Base-by-base conservation (phyloP, 805 yeast genomes). In the Metschnikowia colocasiae region DNA sequence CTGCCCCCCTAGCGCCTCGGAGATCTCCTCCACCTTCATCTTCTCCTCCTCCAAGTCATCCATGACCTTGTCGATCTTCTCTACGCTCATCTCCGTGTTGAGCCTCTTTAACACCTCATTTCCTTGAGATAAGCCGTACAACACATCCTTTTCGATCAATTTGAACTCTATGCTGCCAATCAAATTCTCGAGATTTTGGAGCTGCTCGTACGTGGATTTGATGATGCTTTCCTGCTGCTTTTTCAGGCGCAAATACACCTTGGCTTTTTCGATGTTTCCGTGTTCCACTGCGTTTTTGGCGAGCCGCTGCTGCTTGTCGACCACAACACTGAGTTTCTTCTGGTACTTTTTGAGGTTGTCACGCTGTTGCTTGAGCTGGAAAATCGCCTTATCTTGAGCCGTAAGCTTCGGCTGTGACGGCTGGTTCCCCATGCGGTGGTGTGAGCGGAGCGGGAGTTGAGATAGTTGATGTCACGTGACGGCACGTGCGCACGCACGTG, bases 151-250 rank as follows among this genome's bases (percentile, higher is more conserved):
- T 61, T 94, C 98, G 27, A 94, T 82, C 48, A 88, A 68, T 59
- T 95, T 92, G 68, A 89, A 90, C 65, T 94, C 98, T 31, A 94
- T 85, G 8, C 83, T 83, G 19, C 82, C 78, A 7, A 88, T 85
- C 63, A 94, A 76, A 50, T 80, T 78, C 62, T 92, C 97, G 31
- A 94, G 65, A 32, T 86, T 85, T 47, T 82, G 84, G 26, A 91
- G 70, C 65, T 94, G 99, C 36, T 77, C 80, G 32, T 82, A 85
- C 0, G 96, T 85, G 54, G 83, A 84, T 20, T 69, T 68, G 2
- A 92, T 68, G n/a, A 86, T 67, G 31, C 79, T 75, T 55, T 85
- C 81, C 64, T 94, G 98, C 60, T 87, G 90, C 61, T 89, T 91
- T 56, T 85, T 81, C 63, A 85, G 80, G 58, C 86, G 76, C 49